Conservation (phyloP, 2,329 filamentous ascomycete species). For the Helicocarpus griseus region DNA sequence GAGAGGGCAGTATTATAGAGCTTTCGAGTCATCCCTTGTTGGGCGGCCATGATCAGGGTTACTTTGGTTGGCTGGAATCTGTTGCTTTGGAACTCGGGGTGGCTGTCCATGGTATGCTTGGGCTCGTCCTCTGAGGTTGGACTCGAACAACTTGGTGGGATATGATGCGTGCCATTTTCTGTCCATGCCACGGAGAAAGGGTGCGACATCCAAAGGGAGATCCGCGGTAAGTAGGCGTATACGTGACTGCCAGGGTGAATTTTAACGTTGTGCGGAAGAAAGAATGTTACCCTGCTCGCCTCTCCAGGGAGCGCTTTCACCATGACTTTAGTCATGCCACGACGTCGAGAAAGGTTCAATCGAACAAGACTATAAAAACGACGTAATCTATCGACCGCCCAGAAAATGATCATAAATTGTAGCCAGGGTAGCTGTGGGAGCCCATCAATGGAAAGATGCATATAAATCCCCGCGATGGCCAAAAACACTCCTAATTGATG, state of each 20-base stretch:
- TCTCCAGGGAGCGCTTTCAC: conserved; percentile 52
- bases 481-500: conserved; percentile 37
- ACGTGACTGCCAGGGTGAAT: conserved; percentile 50
- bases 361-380: conserved; percentile 42
- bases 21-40: conserved; percentile 54
- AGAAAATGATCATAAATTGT: conserved; percentile 27
- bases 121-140: neutral
- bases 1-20: conserved; percentile 48
- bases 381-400: conserved; percentile 34
- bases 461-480: conserved; percentile 35
- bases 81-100: conserved; percentile 11
- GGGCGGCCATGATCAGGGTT: conserved; percentile 49
- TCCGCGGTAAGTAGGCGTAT: conserved; percentile 48
- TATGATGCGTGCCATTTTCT: conserved; percentile 23
- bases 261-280: conserved; percentile 44
- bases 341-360: conserved; percentile 43
- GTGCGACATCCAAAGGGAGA: conserved; percentile 40
- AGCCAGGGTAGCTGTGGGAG: conserved; percentile 34
- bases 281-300: conserved; percentile 52
- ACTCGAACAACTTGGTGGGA: conserved; percentile 3
- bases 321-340: conserved; percentile 42
- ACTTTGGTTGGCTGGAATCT: conserved; percentile 29
- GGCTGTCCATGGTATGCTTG: too few species aligned
- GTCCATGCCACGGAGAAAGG: conserved; percentile 41
- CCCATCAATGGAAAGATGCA: conserved; percentile 33